phyloP scores from a whole-genome alignment of 305 asterid species.

The Fraxinus xanthoxyloides region DNA sequence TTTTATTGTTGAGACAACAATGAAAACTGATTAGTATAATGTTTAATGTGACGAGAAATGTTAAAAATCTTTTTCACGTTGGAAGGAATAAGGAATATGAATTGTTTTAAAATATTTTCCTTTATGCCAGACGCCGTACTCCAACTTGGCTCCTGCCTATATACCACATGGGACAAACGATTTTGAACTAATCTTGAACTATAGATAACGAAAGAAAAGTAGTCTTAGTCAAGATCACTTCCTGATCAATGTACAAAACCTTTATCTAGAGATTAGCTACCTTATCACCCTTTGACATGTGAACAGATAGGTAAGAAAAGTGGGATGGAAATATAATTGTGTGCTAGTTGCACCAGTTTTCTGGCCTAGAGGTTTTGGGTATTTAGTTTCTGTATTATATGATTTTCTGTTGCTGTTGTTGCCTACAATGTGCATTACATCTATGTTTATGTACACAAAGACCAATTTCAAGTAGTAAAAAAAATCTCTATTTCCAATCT shows the following conservation, averaged over 20 bases:
- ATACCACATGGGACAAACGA: background rate
- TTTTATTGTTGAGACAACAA: background rate
- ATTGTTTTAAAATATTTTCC: background rate
- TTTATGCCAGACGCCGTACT: background rate
- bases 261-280: background rate
- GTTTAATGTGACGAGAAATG: background rate
- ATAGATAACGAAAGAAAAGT: background rate
- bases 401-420: background rate
- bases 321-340: background rate
- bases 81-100: background rate
- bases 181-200: background rate
- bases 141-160: background rate
- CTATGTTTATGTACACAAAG: background rate
- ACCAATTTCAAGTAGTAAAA: background rate
- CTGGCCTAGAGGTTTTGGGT: background rate
- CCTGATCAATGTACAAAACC: background rate
- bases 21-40: background rate
- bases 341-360: background rate
- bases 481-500: background rate
- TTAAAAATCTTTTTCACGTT: background rate
- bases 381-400: background rate
- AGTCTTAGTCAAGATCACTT: background rate
- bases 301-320: background rate
- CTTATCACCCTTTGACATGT: background rate
- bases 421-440: background rate